Percentiles rank a stretch among this genome's conserved stretches.
These are phyloP conservation scores for Rhodotorula sphaerocarpa DNA, from an alignment of 768 basidiomycete genomes.

Conservation along the genomic window DNA sequence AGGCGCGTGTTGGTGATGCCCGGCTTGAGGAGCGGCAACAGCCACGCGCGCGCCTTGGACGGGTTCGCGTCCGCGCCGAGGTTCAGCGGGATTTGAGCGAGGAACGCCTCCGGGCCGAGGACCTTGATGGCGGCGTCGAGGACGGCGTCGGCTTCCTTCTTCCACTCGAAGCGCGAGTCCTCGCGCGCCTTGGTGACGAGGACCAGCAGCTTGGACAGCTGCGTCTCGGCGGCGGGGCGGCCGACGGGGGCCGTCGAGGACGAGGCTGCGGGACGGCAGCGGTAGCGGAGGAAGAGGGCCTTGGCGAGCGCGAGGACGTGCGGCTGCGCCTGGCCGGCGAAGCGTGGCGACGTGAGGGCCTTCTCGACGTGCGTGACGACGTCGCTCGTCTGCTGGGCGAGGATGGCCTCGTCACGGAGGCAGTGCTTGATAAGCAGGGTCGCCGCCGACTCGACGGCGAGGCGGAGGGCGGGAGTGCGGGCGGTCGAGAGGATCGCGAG, in stretches of 20 bases:
- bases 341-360: constrained; percentile 64
- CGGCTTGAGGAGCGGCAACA: constrained; percentile 75
- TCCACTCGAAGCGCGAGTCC: constrained; percentile 78
- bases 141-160: constrained; percentile 72
- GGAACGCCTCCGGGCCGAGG: constrained; percentile 71
- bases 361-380: constrained; percentile 59
- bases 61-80: constrained; percentile 55
- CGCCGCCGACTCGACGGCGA: constrained; percentile 52
- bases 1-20: constrained; percentile 66
- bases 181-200: constrained; percentile 66
- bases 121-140: constrained; percentile 73
- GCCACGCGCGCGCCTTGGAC: constrained; percentile 58
- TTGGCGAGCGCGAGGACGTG: constrained; percentile 68
- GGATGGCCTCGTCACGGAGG: constrained; percentile 59
- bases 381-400: constrained; percentile 44
- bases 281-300: constrained; percentile 59
- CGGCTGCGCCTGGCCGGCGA: constrained; percentile 61
- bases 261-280: too few relatives aligned
- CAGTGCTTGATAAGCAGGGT: constrained; percentile 56
- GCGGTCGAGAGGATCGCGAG: constrained; percentile 23
- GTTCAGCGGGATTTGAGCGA: constrained; percentile 71
- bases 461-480: constrained; percentile 27
- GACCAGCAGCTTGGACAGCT: constrained; percentile 57
- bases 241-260: not conserved
- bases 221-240: constrained; percentile 37